phyloP scores from a whole-genome alignment of 2,329 filamentous ascomycete species.

The Pleochaeta shiraiana region DNA sequence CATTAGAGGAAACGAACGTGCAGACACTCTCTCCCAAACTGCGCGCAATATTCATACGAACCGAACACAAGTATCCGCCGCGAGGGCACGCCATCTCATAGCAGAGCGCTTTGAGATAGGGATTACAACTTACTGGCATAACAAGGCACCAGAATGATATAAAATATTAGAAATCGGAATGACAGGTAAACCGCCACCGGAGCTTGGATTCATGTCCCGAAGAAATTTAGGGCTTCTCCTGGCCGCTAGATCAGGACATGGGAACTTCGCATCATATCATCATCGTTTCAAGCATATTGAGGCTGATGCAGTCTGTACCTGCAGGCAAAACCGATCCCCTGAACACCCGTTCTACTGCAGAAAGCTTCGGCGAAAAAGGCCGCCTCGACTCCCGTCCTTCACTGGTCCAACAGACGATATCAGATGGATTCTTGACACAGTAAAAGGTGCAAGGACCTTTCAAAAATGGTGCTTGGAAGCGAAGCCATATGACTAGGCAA shows the following conservation, averaged over 20 bases:
- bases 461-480: not conserved
- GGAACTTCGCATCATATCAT: not conserved
- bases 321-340: not conserved
- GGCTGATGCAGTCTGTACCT: not conserved
- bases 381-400: not conserved
- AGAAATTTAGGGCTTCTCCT: not conserved
- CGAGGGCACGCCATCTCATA: not conserved
- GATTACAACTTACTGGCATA: not conserved
- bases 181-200: not conserved
- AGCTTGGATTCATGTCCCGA: not conserved
- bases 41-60: not conserved
- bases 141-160: not conserved
- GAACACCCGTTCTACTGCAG: not conserved
- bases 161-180: not conserved
- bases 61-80: not conserved
- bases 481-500: not conserved
- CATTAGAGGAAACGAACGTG: no score
- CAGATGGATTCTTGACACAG: not conserved
- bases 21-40: not conserved
- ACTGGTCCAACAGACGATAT: not conserved
- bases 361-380: not conserved
- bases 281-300: no score
- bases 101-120: not conserved
- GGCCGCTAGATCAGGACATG: not conserved
- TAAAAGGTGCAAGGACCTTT: not conserved